A percentile compares a stretch with the other conserved stretches of the same genome.
Conservation (phyloP, 495 filamentous ascomycete species). For the Amphirosellinia nigrospora region DNA sequence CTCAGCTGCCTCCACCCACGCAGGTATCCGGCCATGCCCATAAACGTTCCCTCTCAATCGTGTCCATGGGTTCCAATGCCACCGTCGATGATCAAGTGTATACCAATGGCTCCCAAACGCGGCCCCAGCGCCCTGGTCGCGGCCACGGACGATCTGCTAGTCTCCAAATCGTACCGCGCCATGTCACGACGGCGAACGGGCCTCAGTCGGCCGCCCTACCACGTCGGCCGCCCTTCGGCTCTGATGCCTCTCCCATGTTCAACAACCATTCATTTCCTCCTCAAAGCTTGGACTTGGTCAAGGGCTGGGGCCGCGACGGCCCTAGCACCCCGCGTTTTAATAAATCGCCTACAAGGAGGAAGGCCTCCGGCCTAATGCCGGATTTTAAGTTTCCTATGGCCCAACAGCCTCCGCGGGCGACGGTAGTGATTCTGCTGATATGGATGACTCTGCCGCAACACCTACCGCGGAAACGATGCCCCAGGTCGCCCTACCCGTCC, state of each 20-base stretch:
- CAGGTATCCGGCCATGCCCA: constrained; percentile 51
- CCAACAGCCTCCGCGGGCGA: constrained; percentile 49
- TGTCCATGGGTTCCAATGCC: constrained; percentile 81
- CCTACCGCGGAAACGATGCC: constrained; percentile 45
- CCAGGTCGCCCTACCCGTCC: constrained; percentile 40
- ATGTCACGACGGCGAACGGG: constrained; percentile 36
- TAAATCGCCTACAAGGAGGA: constrained; percentile 40
- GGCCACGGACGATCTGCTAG: constrained; percentile 84
- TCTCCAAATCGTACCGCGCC: constrained; percentile 74
- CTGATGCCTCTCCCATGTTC: constrained; percentile 53
- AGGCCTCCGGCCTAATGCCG: constrained; percentile 53
- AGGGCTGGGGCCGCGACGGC: constrained; percentile 42
- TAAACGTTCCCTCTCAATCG: constrained; percentile 88
- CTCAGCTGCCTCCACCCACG: constrained; percentile 35
- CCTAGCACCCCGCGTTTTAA: constrained; percentile 47
- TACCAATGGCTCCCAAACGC: constrained; percentile 26
- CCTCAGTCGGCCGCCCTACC: constrained; percentile 51
- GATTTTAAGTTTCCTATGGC: constrained; percentile 74
- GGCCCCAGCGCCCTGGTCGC: constrained; percentile 58
- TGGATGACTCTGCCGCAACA: constrained; percentile 41
- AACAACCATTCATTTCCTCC: constrained; percentile 56
- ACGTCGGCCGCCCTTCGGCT: constrained; percentile 39
- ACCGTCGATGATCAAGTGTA: constrained; percentile 48
- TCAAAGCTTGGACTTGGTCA: constrained; percentile 44
- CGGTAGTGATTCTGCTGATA: constrained; percentile 18